Evolutionary conservation across 2,329 filamentous ascomycete genomes (phyloP).

Genomic region (Stagonosporopsis rhizophila): DNA sequence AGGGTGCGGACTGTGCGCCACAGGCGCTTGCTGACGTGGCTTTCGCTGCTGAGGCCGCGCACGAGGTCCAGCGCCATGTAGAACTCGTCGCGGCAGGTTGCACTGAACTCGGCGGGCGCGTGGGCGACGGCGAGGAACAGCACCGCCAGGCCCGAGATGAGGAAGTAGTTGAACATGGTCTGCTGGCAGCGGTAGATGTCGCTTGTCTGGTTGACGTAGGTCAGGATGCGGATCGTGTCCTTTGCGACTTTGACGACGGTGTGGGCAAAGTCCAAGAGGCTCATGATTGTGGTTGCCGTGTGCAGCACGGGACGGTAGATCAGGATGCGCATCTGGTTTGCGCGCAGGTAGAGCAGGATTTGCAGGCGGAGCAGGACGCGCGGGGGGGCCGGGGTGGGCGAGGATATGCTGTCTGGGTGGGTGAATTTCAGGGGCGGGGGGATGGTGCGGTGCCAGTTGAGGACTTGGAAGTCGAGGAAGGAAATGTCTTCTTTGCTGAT

Average conservation of each 20-base stretch:
- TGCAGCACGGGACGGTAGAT: slow-evolving; percentile 89
- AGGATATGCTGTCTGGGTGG: slow-evolving; percentile 53
- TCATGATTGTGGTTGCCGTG: slow-evolving; percentile 81
- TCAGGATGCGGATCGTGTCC: slow-evolving; percentile 76
- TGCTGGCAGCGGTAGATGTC: slow-evolving; percentile 76
- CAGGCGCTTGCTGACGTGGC: slow-evolving; percentile 73
- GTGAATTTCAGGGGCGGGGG: slow-evolving; percentile 69
- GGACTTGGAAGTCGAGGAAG: slow-evolving; percentile 80
- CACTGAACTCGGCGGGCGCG: slow-evolving; percentile 74
- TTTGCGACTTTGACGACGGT: slow-evolving; percentile 77
- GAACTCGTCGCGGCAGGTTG: slow-evolving; percentile 74
- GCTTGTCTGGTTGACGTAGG: slow-evolving; percentile 73
- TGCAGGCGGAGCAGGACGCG: slow-evolving; percentile 76
- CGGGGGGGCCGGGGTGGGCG: slow-evolving; percentile 52
- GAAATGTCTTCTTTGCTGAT: slow-evolving; percentile 78
- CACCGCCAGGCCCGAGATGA: slow-evolving; percentile 76
- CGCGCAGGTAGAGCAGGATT: slow-evolving; percentile 82
- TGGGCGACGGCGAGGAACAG: slow-evolving; percentile 80
- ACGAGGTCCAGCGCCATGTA: slow-evolving; percentile 79
- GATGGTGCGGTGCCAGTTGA: slow-evolving; percentile 84
- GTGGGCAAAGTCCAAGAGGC: slow-evolving; percentile 75
- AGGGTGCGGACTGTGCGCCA: slow-evolving; percentile 76
- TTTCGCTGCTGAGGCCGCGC: slow-evolving; percentile 73
- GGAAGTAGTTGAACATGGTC: slow-evolving; percentile 81
- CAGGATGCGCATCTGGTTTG: slow-evolving; percentile 89